Base-by-base conservation (phyloP, 2,329 filamentous ascomycete species). In the Calonectria montana region DNA sequence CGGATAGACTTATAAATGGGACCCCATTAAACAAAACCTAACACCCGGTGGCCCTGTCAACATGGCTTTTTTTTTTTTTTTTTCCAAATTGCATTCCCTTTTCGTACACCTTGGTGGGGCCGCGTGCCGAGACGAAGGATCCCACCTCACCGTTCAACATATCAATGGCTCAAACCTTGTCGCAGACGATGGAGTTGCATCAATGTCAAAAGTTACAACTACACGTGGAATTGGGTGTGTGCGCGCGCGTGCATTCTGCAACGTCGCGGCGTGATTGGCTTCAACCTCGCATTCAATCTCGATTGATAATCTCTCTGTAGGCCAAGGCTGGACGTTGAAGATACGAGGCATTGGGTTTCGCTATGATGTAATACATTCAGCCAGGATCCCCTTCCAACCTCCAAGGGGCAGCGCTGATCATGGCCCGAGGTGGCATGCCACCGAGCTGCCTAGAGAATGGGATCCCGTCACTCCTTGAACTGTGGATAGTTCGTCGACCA, bases 361-460 rank as follows among this genome's bases (percentile, higher is more conserved):
- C 45, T 65, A 65, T 65, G 62, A 65, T 48, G 62, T 41, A 50
- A 65, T 50, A 47, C 15, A 66, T 13, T 55, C 5, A 27, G 53
- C 37, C 23, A 71, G 71, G 71, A 63, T 71, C 53, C 57, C 72
- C 53, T 55, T 55, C 65, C n/a, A 16, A 48, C 37, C 37, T 29
- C 48, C 57, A 41, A 45, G 41, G 47, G 45, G 37, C 39, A 25
- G 31, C 45, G 75, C 72, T 70, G 72, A 78, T 78, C 76, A 74
- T 77, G n/a, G 67, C 70, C 72, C 29, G 65, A 71, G 72, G 41
- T 43, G 73, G 71, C 50, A 63, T 71, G 43, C 76, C 74, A 39
- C 76, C 74, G 76, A 76, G 61, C 67, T 70, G 48, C 37, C 27
- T 53, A 18, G 63, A 59, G 66, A 68, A 55, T 67, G 48, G 29